Base-by-base conservation (phyloP, 345 rosid species). In the Melastoma malabathricum region DNA sequence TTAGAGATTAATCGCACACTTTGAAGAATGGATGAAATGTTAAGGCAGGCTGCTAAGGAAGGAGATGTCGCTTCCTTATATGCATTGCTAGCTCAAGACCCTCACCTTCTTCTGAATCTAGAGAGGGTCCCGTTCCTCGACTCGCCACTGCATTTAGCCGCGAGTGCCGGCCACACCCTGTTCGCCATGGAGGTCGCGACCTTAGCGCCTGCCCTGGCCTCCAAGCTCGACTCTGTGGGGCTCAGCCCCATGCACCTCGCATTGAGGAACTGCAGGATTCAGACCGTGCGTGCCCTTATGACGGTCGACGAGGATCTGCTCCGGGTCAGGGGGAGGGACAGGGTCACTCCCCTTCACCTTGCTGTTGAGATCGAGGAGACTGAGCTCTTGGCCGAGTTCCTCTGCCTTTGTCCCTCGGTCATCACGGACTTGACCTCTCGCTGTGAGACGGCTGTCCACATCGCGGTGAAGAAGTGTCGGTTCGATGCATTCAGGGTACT, bases 101-200 rank as follows among this genome's bases (percentile, higher is more conserved):
- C 47, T 9, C n/a, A 14, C 47, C 43, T 44, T 15, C 48, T 54
- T 5, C 14, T 20, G 13, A 18, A 14, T 5, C 13, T 48, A 48
- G 51, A 48, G 29, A 13, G n/a, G 15, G 19, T 4, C 0, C 34
- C 51, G 17, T 17, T 6, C 10, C 10, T 13, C n/a, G 5, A 48
- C 25, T 19, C 49, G 1, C 50, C 80, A 16, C 20, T 74, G 6
- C 75, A 67, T 31, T 6, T 62, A 12, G 69, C 77, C 16, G 76
- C 76, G 1, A 15, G 20, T 0, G 18, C 18, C 0, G 74, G 74
- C 5, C 49, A 61, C 43, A 58, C 52, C 20, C 66, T 51, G 45
- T 59, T 72, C 0, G 63, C 70, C 15, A 10, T 58, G 53, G 72
- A 62, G 25, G 18, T 63, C 6, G 54, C 50, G 23, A 63, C 16